Percentiles rank a stretch among this genome's conserved stretches.
These are phyloP conservation scores for Termitomyces heimii DNA, from an alignment of 768 basidiomycete species.

Conservation along the genomic window DNA sequence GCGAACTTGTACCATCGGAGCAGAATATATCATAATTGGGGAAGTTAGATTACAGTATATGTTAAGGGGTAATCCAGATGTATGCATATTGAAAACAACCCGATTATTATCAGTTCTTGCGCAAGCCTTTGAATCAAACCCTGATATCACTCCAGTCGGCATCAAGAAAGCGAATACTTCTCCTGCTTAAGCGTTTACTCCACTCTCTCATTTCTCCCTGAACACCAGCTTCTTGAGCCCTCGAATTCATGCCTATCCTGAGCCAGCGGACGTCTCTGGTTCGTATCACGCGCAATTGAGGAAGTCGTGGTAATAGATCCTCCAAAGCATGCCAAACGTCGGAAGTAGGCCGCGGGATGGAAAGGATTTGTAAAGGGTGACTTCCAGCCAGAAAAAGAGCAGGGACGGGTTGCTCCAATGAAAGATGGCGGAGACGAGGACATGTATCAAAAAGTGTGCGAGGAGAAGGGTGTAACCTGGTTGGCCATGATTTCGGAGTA, in stretches of 20 bases:
- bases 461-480: slow-evolving; percentile 50
- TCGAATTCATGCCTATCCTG: slow-evolving; percentile 53
- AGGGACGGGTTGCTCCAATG: slow-evolving; percentile 68
- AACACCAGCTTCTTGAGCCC: slow-evolving; percentile 68
- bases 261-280: slow-evolving; percentile 71
- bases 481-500: slow-evolving; percentile 68
- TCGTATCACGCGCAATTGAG: slow-evolving; percentile 50
- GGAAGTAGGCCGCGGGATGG: slow-evolving; percentile 66
- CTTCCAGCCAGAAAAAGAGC: slow-evolving; percentile 26
- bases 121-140: slow-evolving; percentile 2
- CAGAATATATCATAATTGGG: background rate
- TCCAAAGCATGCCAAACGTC: slow-evolving; percentile 56
- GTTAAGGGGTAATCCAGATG: background rate
- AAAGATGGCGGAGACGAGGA: slow-evolving; percentile 61
- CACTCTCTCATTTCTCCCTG: slow-evolving; percentile 80
- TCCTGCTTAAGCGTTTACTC: slow-evolving; percentile 53
- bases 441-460: slow-evolving; percentile 37
- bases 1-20: background rate
- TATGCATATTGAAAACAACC: background rate
- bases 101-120: background rate
- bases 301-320: slow-evolving; percentile 47
- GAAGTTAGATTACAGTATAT: background rate
- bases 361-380: slow-evolving; percentile 55
- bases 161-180: slow-evolving; percentile 61
- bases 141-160: slow-evolving; percentile 59